Conservation (phyloP, 2,329 filamentous ascomycete species). For the Aspergillus japonicus region DNA sequence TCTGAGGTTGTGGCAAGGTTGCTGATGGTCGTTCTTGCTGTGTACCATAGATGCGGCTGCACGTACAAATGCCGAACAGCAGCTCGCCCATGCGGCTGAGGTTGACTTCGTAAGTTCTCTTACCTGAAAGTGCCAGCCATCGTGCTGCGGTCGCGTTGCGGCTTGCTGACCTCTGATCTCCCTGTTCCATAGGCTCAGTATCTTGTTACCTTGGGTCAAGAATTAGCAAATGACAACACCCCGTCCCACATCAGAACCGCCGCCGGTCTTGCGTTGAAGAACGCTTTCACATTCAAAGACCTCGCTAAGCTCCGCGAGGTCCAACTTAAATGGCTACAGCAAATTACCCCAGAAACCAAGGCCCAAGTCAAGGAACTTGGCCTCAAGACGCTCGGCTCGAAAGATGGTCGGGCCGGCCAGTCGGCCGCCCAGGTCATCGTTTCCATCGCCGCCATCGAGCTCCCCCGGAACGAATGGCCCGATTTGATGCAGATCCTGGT, state of each 20-base stretch:
- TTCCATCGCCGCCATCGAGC: conserved; percentile 89
- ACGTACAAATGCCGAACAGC: conserved; percentile 89
- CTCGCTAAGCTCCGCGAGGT: conserved; percentile 81
- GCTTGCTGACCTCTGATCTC: conserved; percentile 27
- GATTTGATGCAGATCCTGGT: conserved; percentile 88
- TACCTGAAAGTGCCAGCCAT: conserved; percentile 30
- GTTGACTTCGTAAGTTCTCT: conserved; percentile 79
- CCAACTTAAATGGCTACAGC: conserved; percentile 87
- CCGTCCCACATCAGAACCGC: conserved; percentile 84
- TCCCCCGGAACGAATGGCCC: conserved; percentile 88
- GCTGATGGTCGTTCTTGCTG: conserved; percentile 34
- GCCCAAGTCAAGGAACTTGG: conserved; percentile 82
- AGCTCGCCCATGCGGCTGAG: conserved; percentile 88
- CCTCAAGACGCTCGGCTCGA: conserved; percentile 80
- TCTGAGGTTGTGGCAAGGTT: neutral
- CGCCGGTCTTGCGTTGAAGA: conserved; percentile 95
- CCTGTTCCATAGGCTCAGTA: conserved; percentile 71
- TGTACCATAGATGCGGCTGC: conserved; percentile 71
- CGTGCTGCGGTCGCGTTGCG: conserved; percentile 13
- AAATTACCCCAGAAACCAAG: conserved; percentile 80
- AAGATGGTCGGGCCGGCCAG: conserved; percentile 77
- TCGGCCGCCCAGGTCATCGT: conserved; percentile 94
- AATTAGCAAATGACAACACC: conserved; percentile 86
- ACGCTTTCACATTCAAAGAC: conserved; percentile 95
- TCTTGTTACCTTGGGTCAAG: conserved; percentile 85